Evolutionary conservation across 1,139 yeast genomes (phyloP), one percentile per base, ranked within the genome.

Genomic region (Casaregolazyma suthepensis): DNA sequence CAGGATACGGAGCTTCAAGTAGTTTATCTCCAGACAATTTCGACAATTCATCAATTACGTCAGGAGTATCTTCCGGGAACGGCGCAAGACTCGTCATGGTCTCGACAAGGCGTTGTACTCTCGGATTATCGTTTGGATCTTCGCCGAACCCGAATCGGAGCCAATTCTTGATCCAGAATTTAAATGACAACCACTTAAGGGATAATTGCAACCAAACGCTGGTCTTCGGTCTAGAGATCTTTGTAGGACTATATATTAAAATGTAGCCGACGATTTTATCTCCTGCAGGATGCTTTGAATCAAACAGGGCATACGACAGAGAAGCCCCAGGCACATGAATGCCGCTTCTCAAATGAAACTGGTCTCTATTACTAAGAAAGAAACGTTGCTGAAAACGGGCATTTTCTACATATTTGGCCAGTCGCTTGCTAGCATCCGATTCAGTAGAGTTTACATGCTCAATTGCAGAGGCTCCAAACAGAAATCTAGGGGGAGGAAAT

Each of bases 211-310:
- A 18, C 50, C 50, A 47, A 43, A 40, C 18, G 12, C 45, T 22
- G 3, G 13, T 13, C 17, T 40, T 43, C 37, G 42, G 37, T 9
- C 22, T 15, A 12, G 50, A 43, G 22, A 38, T 38, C 13, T 35
- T 35, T 12, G 20, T 5, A 6, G 50, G 50, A 7, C 44, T 6
- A n/a, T 26, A 20, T 15, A 47, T 9, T 29, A 31, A 22, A 10
- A 17, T 23, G 17, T 22, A 47, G 35, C 45, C 50, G 29, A 47
- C 44, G 12, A 47, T n/a, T 10, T 31, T 20, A 15, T 29, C 37
- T 12, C 50, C 50, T 9, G 35, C 50, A 20, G 50, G 45, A 37
- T 38, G 45, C 45, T 47, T 47, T 6, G 42, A 18, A 40, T 47
- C 50, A 38, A 38, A 47, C 1, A 47, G 23, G 17, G 38, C 50